Conservation (phyloP, 176 grass and related monocot species). For the Ensete ventricosum region DNA sequence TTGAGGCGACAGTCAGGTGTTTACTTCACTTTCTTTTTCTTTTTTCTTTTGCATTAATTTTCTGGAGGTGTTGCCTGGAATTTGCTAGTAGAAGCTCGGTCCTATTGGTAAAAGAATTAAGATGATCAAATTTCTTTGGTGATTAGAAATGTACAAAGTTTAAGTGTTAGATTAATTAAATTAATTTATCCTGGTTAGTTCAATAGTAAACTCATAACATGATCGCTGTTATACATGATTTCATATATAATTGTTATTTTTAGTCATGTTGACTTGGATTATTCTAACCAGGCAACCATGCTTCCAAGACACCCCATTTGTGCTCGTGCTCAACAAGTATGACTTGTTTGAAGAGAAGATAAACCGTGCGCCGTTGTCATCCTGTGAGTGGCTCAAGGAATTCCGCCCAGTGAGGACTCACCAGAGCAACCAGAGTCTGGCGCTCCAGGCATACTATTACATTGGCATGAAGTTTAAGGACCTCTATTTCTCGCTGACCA, state of each 20-base stretch:
- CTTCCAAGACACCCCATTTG: constrained; percentile 67
- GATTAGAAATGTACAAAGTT: neutral
- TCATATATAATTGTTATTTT: no score
- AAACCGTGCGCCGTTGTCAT: constrained; percentile 24
- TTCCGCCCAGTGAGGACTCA: constrained; percentile 65
- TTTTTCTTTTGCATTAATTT: neutral
- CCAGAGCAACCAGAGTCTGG: constrained; percentile 72
- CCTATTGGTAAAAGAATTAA: neutral
- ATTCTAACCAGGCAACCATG: constrained; percentile 54
- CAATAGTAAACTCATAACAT: no score
- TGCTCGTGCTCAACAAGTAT: constrained; percentile 92
- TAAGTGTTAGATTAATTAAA: neutral
- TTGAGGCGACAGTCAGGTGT: constrained; percentile 83
- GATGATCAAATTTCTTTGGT: neutral
- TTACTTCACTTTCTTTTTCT: neutral
- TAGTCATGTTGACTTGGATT: neutral
- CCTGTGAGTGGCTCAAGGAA: constrained; percentile 75
- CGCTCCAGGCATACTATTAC: constrained; percentile 85
- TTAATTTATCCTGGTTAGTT: no score
- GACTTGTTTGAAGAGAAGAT: constrained; percentile 91
- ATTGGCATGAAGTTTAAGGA: constrained; percentile 86
- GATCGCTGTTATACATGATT: no score
- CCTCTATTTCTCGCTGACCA: constrained; percentile 41
- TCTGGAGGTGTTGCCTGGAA: neutral
- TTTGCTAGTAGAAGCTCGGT: neutral